These are phyloP conservation scores for Ophiostoma himal-ulmi DNA, from an alignment of 2,329 filamentous ascomycete species.

Conservation along the genomic window DNA sequence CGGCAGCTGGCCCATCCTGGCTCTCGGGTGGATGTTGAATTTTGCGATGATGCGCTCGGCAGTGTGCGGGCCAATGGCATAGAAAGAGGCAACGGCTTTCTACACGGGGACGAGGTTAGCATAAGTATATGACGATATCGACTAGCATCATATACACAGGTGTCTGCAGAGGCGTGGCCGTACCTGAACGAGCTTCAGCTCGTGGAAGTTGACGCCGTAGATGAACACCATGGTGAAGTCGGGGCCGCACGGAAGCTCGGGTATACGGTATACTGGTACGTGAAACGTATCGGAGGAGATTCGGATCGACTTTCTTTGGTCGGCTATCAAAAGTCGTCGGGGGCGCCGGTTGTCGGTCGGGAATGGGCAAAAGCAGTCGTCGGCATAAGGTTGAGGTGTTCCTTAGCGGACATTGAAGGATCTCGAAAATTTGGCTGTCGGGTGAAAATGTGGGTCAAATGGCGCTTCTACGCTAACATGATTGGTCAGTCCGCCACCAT, in stretches of 20 bases:
- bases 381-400: not conserved
- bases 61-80: constrained; percentile 67
- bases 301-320: not conserved
- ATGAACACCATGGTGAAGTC: constrained; percentile 63
- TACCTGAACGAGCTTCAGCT: constrained; percentile 78
- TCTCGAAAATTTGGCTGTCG: constrained; percentile 21
- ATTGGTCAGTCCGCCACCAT: constrained; percentile 15
- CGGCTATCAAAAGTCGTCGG: not conserved
- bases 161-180: constrained; percentile 28
- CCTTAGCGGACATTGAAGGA: not conserved
- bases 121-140: not conserved
- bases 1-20: constrained; percentile 68
- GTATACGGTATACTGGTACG: not conserved
- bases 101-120: constrained; percentile 28
- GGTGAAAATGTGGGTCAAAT: constrained; percentile 10
- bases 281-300: not conserved
- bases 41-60: constrained; percentile 77
- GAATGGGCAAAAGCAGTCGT: not conserved
- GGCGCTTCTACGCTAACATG: not conserved
- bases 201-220: constrained; percentile 77
- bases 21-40: constrained; percentile 78
- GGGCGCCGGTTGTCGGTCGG: not conserved
- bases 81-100: constrained; percentile 78
- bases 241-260: not conserved
- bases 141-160: not conserved